These are phyloP conservation scores for Fusarium tricinctum DNA, from an alignment of 2,329 filamentous ascomycete genomes.

Conservation along the genomic window DNA sequence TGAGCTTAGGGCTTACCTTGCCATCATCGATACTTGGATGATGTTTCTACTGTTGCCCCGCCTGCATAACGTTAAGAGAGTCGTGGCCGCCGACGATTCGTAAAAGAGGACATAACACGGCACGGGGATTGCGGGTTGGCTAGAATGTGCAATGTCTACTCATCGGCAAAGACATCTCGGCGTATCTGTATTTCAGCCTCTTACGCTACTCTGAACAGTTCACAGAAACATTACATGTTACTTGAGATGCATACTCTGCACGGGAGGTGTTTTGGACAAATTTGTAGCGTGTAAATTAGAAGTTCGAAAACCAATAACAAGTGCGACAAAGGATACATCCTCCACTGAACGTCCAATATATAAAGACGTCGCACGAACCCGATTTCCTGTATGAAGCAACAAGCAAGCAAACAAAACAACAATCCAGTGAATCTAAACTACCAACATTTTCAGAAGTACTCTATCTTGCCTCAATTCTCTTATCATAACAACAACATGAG, in stretches of 20 bases:
- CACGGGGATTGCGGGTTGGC: neutral
- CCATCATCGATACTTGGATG: neutral
- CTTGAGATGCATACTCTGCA: neutral
- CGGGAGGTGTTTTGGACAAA: neutral
- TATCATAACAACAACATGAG: slow-evolving; percentile 10
- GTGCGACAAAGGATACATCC: too few species aligned
- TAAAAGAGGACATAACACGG: neutral
- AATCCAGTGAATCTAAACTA: neutral
- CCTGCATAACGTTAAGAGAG: neutral
- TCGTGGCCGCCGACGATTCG: slow-evolving; percentile 1
- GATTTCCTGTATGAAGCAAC: neutral
- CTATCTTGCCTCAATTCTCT: neutral
- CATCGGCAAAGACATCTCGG: neutral
- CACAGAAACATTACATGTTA: neutral
- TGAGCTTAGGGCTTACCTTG: neutral
- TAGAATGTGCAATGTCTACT: neutral
- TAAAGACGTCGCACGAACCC: too few species aligned
- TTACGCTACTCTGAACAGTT: neutral
- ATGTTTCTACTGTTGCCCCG: neutral
- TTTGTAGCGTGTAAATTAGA: too few species aligned
- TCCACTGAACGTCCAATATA: too few species aligned
- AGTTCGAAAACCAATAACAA: neutral
- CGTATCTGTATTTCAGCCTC: slow-evolving; percentile 8
- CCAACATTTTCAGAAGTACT: too few species aligned
- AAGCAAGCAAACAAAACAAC: neutral